Evolutionary conservation across 768 basidiomycete genomes (phyloP).

Genomic region (Collybia nuda): DNA sequence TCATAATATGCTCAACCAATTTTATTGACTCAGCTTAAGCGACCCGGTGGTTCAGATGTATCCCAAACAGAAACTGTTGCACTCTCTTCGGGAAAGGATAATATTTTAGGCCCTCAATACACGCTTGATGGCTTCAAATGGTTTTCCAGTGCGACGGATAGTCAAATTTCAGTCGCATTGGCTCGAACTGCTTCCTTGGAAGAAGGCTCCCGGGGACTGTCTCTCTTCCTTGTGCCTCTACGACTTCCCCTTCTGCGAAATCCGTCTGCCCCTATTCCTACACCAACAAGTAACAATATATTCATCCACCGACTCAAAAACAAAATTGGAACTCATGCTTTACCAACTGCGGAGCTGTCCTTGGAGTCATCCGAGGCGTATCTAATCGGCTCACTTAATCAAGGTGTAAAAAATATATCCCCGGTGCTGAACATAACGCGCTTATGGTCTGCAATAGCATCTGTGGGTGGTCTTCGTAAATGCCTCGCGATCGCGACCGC

Average conservation of each 20-base stretch:
- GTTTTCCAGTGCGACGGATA: conserved; percentile 84
- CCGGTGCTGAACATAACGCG: conserved; percentile 80
- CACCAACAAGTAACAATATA: conserved; percentile 62
- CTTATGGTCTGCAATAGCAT: conserved; percentile 58
- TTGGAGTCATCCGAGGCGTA: conserved; percentile 60
- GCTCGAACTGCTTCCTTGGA: conserved; percentile 63
- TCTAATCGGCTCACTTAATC: conserved; percentile 55
- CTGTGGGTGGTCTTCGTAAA: conserved; percentile 57
- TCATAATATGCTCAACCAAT: conserved; percentile 30
- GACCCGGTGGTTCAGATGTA: conserved; percentile 75
- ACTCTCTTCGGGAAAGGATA: conserved; percentile 27
- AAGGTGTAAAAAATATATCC: conserved; percentile 66
- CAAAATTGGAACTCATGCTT: conserved; percentile 71
- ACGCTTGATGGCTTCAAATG: conserved; percentile 73
- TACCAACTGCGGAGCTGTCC: conserved; percentile 77
- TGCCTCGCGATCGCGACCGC: conserved; percentile 65
- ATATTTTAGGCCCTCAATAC: conserved; percentile 51
- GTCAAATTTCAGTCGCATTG: conserved; percentile 68
- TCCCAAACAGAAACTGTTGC: conserved; percentile 73
- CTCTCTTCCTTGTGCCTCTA: conserved; percentile 74
- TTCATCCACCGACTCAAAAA: conserved; percentile 73
- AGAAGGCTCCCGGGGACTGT: conserved; percentile 64
- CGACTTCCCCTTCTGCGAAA: conserved; percentile 49
- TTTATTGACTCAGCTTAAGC: conserved; percentile 38
- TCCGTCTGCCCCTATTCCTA: conserved; percentile 37